Evolutionary conservation across 257 asterid genomes (phyloP).

Genomic region (Solanum megistacrolobum): DNA sequence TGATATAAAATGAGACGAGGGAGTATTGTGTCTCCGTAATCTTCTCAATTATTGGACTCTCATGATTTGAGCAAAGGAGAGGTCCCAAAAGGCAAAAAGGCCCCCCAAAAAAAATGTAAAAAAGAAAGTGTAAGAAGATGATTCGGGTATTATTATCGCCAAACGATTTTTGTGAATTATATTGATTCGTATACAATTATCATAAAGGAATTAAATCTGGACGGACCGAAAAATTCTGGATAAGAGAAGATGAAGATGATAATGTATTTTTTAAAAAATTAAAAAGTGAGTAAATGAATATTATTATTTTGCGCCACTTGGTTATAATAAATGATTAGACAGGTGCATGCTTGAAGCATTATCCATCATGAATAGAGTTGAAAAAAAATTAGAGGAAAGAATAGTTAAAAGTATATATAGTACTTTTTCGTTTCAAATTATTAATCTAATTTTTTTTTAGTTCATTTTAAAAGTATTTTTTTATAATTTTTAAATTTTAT

Average conservation of each 20-base stretch:
- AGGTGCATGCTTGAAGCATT: neutral
- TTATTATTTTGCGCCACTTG: neutral
- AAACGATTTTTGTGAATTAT: neutral
- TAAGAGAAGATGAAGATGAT: neutral
- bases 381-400: neutral
- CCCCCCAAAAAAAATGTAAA: neutral
- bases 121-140: neutral
- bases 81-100: neutral
- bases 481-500: no score
- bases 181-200: neutral
- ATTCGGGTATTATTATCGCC: neutral
- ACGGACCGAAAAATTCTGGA: neutral
- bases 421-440: neutral
- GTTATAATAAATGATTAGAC: neutral
- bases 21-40: neutral
- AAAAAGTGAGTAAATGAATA: neutral
- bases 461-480: no score
- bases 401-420: neutral
- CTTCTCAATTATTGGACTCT: neutral
- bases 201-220: neutral
- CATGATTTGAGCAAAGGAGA: neutral
- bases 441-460: no score
- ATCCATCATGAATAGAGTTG: neutral
- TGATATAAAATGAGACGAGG: no score
- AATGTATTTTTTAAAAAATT: neutral